Percentiles rank a stretch among this genome's conserved stretches.
Conservation (phyloP, 768 basidiomycete species). For the Boletus speciosus region DNA sequence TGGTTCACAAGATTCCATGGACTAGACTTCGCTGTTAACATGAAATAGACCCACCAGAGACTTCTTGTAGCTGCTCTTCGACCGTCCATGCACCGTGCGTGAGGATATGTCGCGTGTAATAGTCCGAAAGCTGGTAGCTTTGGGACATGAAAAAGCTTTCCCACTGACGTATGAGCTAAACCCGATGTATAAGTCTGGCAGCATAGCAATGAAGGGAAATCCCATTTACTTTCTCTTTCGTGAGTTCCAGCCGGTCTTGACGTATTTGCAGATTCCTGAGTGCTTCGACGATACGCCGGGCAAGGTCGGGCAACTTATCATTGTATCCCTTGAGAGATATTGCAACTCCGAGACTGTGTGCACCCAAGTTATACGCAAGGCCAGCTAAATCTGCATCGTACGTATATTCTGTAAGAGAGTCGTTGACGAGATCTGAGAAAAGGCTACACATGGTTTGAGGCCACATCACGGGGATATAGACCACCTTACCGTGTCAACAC, state of each 20-base stretch:
- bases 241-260: slow-evolving; percentile 70
- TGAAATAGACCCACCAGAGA: slow-evolving; percentile 55
- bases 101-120: slow-evolving; percentile 68
- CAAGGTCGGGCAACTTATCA: slow-evolving; percentile 80
- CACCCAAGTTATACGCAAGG: slow-evolving; percentile 65
- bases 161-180: slow-evolving; percentile 71
- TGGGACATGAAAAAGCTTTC: slow-evolving; percentile 86
- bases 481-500: slow-evolving; percentile 63
- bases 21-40: background rate
- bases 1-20: background rate
- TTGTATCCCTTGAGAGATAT: slow-evolving; percentile 82
- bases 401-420: slow-evolving; percentile 84
- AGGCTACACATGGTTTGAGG: slow-evolving; percentile 43
- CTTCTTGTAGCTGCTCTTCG: slow-evolving; percentile 69
- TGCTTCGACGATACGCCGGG: slow-evolving; percentile 66
- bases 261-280: slow-evolving; percentile 61
- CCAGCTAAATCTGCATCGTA: slow-evolving; percentile 95
- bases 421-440: slow-evolving; percentile 80
- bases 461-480: background rate
- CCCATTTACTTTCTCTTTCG: slow-evolving; percentile 73
- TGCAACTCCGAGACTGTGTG: slow-evolving; percentile 61
- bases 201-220: background rate
- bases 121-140: slow-evolving; percentile 76
- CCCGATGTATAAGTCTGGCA: background rate
- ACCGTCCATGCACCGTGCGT: slow-evolving; percentile 72